Evolutionary conservation across 2,329 filamentous ascomycete species (phyloP).

Genomic region (Pestalotiopsis sp.): DNA sequence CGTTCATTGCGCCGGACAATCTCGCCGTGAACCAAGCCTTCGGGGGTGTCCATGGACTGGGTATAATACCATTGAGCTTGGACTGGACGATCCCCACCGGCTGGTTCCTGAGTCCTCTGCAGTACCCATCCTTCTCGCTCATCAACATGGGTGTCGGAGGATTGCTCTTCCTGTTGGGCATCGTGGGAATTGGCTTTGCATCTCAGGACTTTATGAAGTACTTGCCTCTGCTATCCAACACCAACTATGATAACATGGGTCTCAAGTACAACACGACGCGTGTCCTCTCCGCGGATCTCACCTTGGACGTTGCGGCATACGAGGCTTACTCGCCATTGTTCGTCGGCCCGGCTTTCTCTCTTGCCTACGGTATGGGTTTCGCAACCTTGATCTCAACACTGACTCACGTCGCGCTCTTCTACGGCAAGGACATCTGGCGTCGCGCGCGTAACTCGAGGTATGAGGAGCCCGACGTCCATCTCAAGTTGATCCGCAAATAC

Average conservation of each 20-base stretch:
- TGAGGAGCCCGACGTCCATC: conserved; percentile 52
- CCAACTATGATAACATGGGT: conserved; percentile 54
- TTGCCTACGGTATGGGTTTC: conserved; percentile 60
- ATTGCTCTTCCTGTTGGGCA: conserved; percentile 44
- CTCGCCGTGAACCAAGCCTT: conserved; percentile 65
- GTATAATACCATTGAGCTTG: conserved; percentile 61
- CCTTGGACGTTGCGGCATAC: conserved; percentile 45
- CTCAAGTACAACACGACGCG: conserved; percentile 44
- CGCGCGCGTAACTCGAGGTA: conserved; percentile 32
- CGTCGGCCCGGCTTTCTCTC: conserved; percentile 55
- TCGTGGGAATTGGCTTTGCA: conserved; percentile 45
- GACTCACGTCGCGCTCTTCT: conserved; percentile 52
- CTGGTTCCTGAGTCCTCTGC: conserved; percentile 50
- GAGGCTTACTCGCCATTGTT: conserved; percentile 49
- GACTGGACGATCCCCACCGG: conserved; percentile 51
- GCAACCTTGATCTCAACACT: conserved; percentile 56
- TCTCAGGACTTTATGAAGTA: conserved; percentile 47
- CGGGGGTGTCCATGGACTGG: conserved; percentile 58
- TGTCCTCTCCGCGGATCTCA: conserved; percentile 44
- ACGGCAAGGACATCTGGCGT: conserved; percentile 51
- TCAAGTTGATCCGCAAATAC: conserved; percentile 58
- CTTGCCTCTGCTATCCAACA: conserved; percentile 46
- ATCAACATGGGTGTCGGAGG: conserved; percentile 56
- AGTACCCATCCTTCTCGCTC: conserved; percentile 57
- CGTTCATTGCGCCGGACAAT: conserved; percentile 62